Percentiles rank a stretch among this genome's conserved stretches.
Evolutionary conservation across 768 basidiomycete species (phyloP).

Genomic region (Clavulina sp.): DNA sequence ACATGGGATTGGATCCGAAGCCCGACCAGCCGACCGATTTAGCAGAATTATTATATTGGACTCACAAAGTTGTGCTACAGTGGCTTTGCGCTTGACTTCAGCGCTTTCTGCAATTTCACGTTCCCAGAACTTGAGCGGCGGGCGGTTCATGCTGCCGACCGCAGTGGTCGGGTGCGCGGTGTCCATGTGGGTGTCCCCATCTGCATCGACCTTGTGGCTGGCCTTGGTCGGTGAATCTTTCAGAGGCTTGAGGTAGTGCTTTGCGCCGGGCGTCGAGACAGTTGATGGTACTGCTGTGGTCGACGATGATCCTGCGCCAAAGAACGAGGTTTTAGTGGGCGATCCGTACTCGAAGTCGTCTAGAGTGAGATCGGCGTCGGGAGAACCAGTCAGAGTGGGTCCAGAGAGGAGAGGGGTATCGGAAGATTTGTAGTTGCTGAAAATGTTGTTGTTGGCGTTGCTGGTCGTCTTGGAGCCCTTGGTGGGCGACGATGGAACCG

Average conservation of each 20-base stretch:
- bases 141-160: slow-evolving; percentile 13
- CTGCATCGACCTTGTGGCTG: slow-evolving; percentile 44
- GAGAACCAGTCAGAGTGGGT: too few relatives aligned
- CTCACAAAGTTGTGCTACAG: slow-evolving; percentile 88
- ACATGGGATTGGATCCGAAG: neutral
- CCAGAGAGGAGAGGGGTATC: too few relatives aligned
- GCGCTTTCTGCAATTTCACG: slow-evolving; percentile 62
- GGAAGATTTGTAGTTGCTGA: too few relatives aligned
- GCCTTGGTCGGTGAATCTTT: slow-evolving; percentile 62
- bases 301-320: too few relatives aligned
- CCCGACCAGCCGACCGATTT: slow-evolving; percentile 5
- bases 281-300: too few relatives aligned
- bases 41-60: slow-evolving; percentile 8
- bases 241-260: neutral
- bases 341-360: too few relatives aligned
- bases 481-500: neutral
- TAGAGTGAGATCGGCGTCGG: too few relatives aligned
- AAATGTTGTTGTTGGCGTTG: too few relatives aligned
- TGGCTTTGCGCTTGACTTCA: slow-evolving; percentile 89
- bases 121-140: slow-evolving; percentile 55
- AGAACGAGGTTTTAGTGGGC: too few relatives aligned
- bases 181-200: slow-evolving; percentile 37
- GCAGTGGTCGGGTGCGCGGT: slow-evolving; percentile 32
- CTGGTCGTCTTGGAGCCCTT: too few relatives aligned
- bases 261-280: slow-evolving; percentile 6